These are phyloP conservation scores for Solanum paucissectum DNA, from an alignment of 257 asterid species.

Conservation along the genomic window DNA sequence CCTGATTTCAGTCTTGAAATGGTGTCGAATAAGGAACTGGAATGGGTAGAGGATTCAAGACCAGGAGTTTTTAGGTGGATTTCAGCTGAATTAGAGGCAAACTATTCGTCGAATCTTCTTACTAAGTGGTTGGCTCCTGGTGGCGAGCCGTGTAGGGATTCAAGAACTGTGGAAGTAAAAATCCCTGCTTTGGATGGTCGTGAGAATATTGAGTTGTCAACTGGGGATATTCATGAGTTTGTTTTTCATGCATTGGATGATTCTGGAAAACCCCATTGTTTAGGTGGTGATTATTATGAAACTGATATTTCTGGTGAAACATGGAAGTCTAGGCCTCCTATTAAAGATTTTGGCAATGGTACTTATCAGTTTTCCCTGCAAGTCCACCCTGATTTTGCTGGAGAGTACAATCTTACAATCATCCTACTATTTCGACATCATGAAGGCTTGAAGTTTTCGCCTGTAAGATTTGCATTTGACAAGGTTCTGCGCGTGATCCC, in stretches of 20 bases:
- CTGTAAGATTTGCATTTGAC: constrained; percentile 52
- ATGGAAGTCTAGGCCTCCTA: constrained; percentile 88
- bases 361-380: constrained; percentile 66
- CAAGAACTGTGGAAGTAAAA: constrained; percentile 45
- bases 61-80: constrained; percentile 33
- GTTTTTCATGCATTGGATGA: constrained; percentile 78
- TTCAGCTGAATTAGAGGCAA: constrained; percentile 44
- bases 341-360: constrained; percentile 67
- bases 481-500: constrained; percentile 49
- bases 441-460: constrained; percentile 65
- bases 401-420: constrained; percentile 65
- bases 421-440: constrained; percentile 56
- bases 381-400: constrained; percentile 75
- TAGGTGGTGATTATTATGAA: constrained; percentile 89
- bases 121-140: constrained; percentile 62
- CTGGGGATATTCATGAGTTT: constrained; percentile 65
- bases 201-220: constrained; percentile 27
- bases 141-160: constrained; percentile 60
- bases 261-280: constrained; percentile 49
- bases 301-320: constrained; percentile 65
- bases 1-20: constrained; percentile 10
- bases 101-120: constrained; percentile 50
- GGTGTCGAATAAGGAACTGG: not conserved
- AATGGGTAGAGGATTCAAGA: not conserved
- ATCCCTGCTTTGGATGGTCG: constrained; percentile 42